Evolutionary conservation across 352 stramenopile species (phyloP), one percentile per base, ranked within the genome.

Genomic region (Phytophthora gonapodyides): DNA sequence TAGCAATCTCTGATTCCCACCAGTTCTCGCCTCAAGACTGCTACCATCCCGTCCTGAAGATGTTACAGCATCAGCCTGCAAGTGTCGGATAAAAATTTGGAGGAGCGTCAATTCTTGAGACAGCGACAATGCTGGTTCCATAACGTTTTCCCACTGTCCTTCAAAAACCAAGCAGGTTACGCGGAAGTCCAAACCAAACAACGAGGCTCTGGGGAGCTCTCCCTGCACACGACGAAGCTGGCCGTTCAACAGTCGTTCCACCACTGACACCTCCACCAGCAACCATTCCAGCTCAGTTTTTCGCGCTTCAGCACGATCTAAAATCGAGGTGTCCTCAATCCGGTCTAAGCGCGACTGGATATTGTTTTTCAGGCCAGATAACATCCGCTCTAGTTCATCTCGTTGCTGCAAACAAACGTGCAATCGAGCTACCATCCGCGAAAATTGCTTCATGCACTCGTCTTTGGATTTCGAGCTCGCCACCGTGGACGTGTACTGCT

Each of bases 151-250:
- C 66, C 60, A 80, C 7, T 81, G 56, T 15, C 66, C 63, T 63
- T 81, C 70, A 37, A 93, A 87, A 13, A 74, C 63, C 10, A 84
- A 57, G 41, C 77, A 86, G 13, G 81, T 45, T 7, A 80, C 71
- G n/a, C 56, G 57, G n/a, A 87, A 69, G 53, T 78, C 73, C 24
- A 91, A 38, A 5, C 78, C 74, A 50, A 75, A 74, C n/a, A 93
- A 56, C 30, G 78, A 85, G 15, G 73, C 68, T 21, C 59, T 50
- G 13, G 68, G 65, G 1, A 68, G 45, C 19, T 78, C 73, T 24
- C 55, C 68, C 47, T 70, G 63, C 11, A 73, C 52, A 42, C 64
- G 66, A 27, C 59, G 61, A 41, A 76, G 36, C 27, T 76, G 31
- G 9, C 68, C 78, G 11, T 63, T 69, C 17, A 77, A 19, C 43